Percentiles rank a stretch among this genome's conserved stretches.
These are phyloP conservation scores for Eleusine coracana DNA, from an alignment of 176 grass and related monocot species.

Conservation along the genomic window DNA sequence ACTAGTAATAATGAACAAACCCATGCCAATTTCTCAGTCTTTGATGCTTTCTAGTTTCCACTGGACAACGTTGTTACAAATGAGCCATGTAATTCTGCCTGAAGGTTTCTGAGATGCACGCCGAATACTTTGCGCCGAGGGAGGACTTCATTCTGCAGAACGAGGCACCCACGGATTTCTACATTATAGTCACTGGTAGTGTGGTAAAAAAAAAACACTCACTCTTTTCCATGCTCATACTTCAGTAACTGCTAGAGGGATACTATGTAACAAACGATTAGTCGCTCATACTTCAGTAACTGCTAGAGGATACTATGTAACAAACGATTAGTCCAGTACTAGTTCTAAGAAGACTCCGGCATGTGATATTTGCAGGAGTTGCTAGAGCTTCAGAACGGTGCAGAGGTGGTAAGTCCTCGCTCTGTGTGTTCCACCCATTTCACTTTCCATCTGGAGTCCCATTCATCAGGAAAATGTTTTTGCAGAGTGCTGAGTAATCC, in stretches of 20 bases:
- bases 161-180: conserved; percentile 77
- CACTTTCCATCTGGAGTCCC: neutral
- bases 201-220: conserved; percentile 49
- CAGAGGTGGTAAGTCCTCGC: conserved; percentile 50
- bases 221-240: neutral
- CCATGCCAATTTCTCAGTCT: neutral
- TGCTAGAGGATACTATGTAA: neutral
- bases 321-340: neutral
- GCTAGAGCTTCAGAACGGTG: conserved; percentile 43
- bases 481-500: neutral
- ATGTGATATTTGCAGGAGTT: conserved; percentile 57
- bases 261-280: neutral
- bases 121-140: conserved; percentile 80
- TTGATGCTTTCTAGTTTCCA: neutral
- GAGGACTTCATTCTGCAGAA: conserved; percentile 92
- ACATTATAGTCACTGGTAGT: conserved; percentile 79
- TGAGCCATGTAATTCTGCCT: neutral
- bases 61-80: neutral
- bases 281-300: neutral
- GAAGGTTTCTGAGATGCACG: conserved; percentile 86
- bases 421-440: neutral
- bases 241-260: neutral
- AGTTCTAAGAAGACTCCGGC: neutral
- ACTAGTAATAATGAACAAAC: conserved; percentile 40
- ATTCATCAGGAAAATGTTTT: neutral